Evolutionary conservation across 208 protist genomes (phyloP).

Genomic region (Leishmania braziliensis): DNA sequence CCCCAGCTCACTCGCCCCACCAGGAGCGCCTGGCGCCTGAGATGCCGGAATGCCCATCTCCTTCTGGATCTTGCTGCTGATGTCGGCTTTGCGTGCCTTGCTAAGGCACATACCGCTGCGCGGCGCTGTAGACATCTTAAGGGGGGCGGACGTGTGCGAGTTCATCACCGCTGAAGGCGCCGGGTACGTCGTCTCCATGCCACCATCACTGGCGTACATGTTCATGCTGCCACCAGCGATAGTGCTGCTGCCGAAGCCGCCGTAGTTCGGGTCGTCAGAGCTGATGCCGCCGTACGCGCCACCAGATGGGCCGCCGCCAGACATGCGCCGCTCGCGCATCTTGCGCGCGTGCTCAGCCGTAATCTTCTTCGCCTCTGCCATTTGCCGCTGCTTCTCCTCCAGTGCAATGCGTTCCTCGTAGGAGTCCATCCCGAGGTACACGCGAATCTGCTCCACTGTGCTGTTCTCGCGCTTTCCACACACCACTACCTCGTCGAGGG

Average conservation of each 20-base stretch:
- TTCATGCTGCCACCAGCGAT: slow-evolving; percentile 19
- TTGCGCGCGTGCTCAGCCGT: slow-evolving; percentile 85
- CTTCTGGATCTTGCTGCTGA: slow-evolving; percentile 73
- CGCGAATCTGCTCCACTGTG: slow-evolving; percentile 94
- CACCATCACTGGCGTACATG: slow-evolving; percentile 16
- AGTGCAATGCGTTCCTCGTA: slow-evolving; percentile 95
- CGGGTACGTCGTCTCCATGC: slow-evolving; percentile 14
- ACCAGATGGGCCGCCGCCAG: slow-evolving; percentile 29
- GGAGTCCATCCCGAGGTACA: slow-evolving; percentile 96
- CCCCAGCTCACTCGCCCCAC: background rate
- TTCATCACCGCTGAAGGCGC: slow-evolving; percentile 7
- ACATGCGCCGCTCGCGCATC: slow-evolving; percentile 71
- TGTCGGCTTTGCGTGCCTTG: slow-evolving; percentile 68
- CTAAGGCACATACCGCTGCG: slow-evolving; percentile 73
- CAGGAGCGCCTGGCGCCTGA: slow-evolving; percentile 3
- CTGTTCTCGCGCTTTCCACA: slow-evolving; percentile 95
- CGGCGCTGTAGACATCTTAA: slow-evolving; percentile 25
- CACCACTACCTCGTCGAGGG: slow-evolving; percentile 97
- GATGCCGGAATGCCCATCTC: slow-evolving; percentile 53
- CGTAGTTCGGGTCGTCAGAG: slow-evolving; percentile 53
- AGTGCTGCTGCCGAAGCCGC: slow-evolving; percentile 36
- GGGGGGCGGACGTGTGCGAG: slow-evolving; percentile 3
- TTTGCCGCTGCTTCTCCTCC: slow-evolving; percentile 81
- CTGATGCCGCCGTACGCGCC: slow-evolving; percentile 81
- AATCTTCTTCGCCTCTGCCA: slow-evolving; percentile 91